These are phyloP conservation scores for Dillenia turbinata DNA, from an alignment of 164 flowering plant genomes.

Conservation along the genomic window DNA sequence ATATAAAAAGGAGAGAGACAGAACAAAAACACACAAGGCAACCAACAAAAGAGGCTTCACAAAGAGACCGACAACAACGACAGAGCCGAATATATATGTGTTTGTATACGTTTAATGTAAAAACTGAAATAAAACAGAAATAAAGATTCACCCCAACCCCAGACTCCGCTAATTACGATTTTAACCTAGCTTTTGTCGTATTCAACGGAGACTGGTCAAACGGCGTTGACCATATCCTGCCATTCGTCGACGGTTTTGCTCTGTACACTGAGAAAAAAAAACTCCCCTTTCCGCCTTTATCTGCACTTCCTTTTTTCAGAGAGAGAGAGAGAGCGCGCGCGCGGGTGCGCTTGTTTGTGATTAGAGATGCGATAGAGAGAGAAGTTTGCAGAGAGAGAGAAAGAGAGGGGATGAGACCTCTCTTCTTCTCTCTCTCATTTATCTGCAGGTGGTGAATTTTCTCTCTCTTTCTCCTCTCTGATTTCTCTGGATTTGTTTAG, in stretches of 20 bases:
- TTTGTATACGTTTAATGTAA: too few species aligned
- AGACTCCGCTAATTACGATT: constrained; percentile 3
- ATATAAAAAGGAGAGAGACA: constrained; percentile 3
- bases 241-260: constrained; percentile 18
- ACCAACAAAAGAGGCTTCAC: not conserved
- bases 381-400: not conserved
- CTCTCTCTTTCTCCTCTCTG: constrained; percentile 1
- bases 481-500: constrained; percentile 10
- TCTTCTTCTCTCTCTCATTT: not conserved
- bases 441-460: not conserved
- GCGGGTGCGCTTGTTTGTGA: not conserved
- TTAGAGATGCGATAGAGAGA: not conserved
- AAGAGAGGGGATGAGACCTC: not conserved
- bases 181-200: constrained; percentile 17
- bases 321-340: not conserved
- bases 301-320: not conserved
- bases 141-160: not conserved
- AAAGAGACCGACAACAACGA: constrained; percentile 18
- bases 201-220: constrained; percentile 23
- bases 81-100: constrained; percentile 14
- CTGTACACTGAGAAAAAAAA: constrained; percentile 1
- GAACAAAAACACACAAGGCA: not conserved
- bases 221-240: constrained; percentile 38
- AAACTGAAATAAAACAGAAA: too few species aligned
- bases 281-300: constrained; percentile 1